Evolutionary conservation across 2,329 filamentous ascomycete species (phyloP), one percentile per base, ranked within the genome.

Genomic region (Rasamsonia emersonii): DNA sequence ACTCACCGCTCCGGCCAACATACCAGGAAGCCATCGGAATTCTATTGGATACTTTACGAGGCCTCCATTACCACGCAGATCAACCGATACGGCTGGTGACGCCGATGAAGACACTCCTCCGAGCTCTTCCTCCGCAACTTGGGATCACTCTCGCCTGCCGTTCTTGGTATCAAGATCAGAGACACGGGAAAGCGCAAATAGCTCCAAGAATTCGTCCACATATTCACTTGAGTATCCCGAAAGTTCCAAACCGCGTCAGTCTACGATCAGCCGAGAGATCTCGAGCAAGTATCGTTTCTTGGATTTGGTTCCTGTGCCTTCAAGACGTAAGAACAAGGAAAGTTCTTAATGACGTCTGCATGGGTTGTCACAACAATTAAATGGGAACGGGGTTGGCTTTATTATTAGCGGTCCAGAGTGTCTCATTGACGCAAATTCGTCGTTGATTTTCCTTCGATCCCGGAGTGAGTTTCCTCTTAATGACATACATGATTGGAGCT

Each of bases 191-290:
- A 59, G 59, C 43, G 59, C 57, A n/a, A 49, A 56, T 15, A 62
- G 58, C 41, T 64, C 62, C 7, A 63, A 64, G 17, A 65, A 67
- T 35, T 65, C 62, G 3, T 67, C 64, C 5, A 64, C 59, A 0
- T 62, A 65, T 35, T 62, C 61, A 4, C 47, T 64, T 20, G 62
- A 67, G 23, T 56, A 56, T 23, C 42, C 52, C 2, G 59, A 64
- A 10, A 42, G 37, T 29, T 43, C 52, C 25, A 62, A 54, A 33
- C 50, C 46, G 18, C 57, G 54, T 35, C 47, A 57, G 40, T 52
- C 54, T 31, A 64, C 52, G 32, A 53, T 59, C 24, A 57, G 50
- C 26, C 56, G 55, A 31, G 60, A 62, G 32, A 45, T 51, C 2
- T 50, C 54, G 11, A 56, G 51, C 39, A 64, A 61, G 47, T 59